A percentile compares a stretch with the other conserved stretches of the same genome.
These are phyloP conservation scores for Ophiostoma sp. DNA, from an alignment of 2,329 filamentous ascomycete genomes.

Conservation along the genomic window DNA sequence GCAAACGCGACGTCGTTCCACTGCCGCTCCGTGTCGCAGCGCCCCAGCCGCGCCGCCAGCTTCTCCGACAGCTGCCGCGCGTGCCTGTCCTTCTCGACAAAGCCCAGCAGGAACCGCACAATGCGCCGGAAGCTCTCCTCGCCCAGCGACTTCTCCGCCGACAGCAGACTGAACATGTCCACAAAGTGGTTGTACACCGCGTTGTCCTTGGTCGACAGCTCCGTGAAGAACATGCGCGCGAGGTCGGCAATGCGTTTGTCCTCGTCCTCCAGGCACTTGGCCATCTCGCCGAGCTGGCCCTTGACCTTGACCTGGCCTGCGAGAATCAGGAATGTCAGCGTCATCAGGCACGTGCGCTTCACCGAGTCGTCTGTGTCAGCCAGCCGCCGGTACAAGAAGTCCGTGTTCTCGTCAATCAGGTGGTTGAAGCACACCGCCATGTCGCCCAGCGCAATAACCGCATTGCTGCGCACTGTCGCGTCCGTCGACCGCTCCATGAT, in stretches of 20 bases:
- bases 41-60: constrained; percentile 73
- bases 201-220: constrained; percentile 96
- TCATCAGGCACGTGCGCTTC: constrained; percentile 97
- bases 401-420: constrained; percentile 97
- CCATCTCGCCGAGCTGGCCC: constrained; percentile 97
- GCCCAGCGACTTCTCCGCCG: constrained; percentile 70
- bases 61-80: constrained; percentile 91
- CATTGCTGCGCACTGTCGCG: constrained; percentile 88
- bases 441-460: constrained; percentile 92
- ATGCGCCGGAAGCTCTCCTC: constrained; percentile 84
- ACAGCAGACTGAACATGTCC: constrained; percentile 94
- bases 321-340: constrained; percentile 90
- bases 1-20: constrained; percentile 98
- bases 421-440: constrained; percentile 99
- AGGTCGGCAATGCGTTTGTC: constrained; percentile 92
- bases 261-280: constrained; percentile 94
- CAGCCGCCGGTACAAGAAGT: constrained; percentile 90
- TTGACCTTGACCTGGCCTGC: constrained; percentile 99
- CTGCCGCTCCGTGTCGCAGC: constrained; percentile 88
- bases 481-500: constrained; percentile 94
- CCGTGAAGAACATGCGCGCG: constrained; percentile 96
- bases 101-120: constrained; percentile 86
- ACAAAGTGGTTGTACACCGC: constrained; percentile 99
- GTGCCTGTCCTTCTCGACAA: constrained; percentile 99
- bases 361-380: constrained; percentile 85